Conservation (phyloP, 2,329 filamentous ascomycete genomes). For the Chaetomium olivaceum region DNA sequence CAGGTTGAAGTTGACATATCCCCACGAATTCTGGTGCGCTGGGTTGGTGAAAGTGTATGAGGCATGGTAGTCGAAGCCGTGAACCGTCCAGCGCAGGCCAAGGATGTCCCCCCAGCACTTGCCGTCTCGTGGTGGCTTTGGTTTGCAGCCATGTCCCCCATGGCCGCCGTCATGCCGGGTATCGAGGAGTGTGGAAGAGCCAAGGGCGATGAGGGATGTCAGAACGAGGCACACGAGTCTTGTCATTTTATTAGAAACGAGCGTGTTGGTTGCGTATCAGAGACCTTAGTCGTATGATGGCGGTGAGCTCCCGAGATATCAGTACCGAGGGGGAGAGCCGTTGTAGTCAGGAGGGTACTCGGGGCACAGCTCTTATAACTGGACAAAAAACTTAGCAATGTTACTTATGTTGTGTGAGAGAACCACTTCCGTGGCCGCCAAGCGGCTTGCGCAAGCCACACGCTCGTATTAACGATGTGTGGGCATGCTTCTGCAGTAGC, state of each 20-base stretch:
- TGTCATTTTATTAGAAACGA: neutral
- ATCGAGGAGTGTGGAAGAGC: neutral
- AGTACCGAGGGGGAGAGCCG: neutral
- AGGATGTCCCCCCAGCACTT: conserved; percentile 33
- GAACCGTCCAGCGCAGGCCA: conserved; percentile 42
- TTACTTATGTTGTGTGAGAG: neutral
- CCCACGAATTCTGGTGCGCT: conserved; percentile 51
- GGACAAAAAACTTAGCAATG: neutral
- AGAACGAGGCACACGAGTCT: neutral
- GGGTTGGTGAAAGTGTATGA: conserved; percentile 52
- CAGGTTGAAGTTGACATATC: conserved; percentile 52
- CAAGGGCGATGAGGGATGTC: neutral
- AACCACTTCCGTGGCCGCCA: neutral
- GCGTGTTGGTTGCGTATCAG: neutral
- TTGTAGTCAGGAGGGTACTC: neutral
- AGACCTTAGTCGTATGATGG: neutral
- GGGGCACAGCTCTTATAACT: neutral
- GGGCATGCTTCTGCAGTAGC: conserved; percentile 7
- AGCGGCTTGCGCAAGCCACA: conserved; percentile 1
- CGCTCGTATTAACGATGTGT: conserved; percentile 11
- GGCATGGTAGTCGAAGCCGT: conserved; percentile 50
- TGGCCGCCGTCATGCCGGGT: neutral
- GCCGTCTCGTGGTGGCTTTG: conserved; percentile 15
- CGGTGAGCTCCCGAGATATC: neutral
- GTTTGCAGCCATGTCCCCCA: neutral